These are phyloP conservation scores for Prunus mongolica DNA, from an alignment of 306 rosid genomes.

Conservation along the genomic window DNA sequence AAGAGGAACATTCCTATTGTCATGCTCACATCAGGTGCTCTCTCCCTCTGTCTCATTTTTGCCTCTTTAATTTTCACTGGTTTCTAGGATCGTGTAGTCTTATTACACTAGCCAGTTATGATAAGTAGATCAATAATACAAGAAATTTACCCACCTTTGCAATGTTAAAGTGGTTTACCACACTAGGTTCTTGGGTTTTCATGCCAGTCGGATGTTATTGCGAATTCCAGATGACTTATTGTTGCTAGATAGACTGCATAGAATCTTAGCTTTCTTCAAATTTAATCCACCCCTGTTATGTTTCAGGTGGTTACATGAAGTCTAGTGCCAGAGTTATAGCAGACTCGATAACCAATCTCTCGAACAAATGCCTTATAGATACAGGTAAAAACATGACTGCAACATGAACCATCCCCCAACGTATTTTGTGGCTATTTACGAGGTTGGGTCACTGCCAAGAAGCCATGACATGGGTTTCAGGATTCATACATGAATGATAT, in stretches of 20 bases:
- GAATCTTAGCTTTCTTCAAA: not conserved
- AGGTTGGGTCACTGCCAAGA: not conserved
- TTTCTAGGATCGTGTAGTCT: not conserved
- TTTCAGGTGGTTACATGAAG: slow-evolving; percentile 95
- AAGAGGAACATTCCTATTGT: slow-evolving; percentile 72
- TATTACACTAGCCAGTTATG: not conserved
- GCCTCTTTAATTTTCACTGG: not conserved
- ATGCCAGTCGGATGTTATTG: not conserved
- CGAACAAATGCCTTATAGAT: slow-evolving; percentile 62
- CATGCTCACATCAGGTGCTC: slow-evolving; percentile 94
- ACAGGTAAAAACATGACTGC: slow-evolving; percentile 11
- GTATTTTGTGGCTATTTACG: too few species aligned
- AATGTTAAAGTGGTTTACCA: not conserved
- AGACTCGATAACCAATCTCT: slow-evolving; percentile 75
- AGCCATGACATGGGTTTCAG: not conserved
- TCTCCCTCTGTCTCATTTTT: slow-evolving; percentile 1
- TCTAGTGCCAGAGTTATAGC: slow-evolving; percentile 88
- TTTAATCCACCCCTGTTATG: not conserved
- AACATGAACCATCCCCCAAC: not conserved
- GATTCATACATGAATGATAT: not conserved
- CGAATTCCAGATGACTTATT: too few species aligned
- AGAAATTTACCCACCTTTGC: not conserved
- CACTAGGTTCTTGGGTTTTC: not conserved
- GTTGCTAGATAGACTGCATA: not conserved
- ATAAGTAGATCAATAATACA: not conserved